Conservation (phyloP, 768 basidiomycete genomes). For the Gymnopilus dilepis region DNA sequence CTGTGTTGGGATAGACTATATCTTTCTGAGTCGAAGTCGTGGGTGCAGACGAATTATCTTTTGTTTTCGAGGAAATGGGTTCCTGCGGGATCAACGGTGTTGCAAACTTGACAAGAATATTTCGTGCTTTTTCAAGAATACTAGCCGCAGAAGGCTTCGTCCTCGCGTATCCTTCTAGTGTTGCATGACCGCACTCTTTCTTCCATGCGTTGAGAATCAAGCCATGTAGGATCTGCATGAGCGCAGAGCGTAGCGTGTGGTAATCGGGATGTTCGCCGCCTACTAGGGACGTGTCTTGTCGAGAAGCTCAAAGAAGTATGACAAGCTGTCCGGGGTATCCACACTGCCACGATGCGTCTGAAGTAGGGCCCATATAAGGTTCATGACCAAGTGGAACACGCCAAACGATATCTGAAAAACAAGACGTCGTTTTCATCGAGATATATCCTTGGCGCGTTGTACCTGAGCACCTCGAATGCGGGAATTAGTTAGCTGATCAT, state of each 20-base stretch:
- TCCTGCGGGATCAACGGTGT: conserved; percentile 1
- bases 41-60: no score
- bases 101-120: conserved; percentile 31
- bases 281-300: conserved; percentile 36
- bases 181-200: neutral
- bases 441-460: conserved; percentile 23
- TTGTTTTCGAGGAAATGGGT: neutral
- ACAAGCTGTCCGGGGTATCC: conserved; percentile 26
- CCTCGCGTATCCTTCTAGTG: conserved; percentile 23
- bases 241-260: conserved; percentile 31
- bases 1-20: conserved; percentile 25
- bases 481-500: conserved; percentile 37
- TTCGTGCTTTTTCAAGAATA: conserved; percentile 21
- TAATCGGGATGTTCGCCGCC: conserved; percentile 38
- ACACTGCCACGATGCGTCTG: conserved; percentile 32
- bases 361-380: conserved; percentile 34
- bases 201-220: conserved; percentile 38
- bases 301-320: conserved; percentile 35
- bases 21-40: neutral
- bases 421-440: conserved; percentile 27
- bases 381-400: conserved; percentile 38
- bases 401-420: conserved; percentile 35
- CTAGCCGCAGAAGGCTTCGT: conserved; percentile 30
- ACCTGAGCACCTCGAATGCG: conserved; percentile 26
- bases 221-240: conserved; percentile 37